phyloP scores from a whole-genome alignment of 2,329 filamentous ascomycete species.

The Furcasterigmium sp. region DNA sequence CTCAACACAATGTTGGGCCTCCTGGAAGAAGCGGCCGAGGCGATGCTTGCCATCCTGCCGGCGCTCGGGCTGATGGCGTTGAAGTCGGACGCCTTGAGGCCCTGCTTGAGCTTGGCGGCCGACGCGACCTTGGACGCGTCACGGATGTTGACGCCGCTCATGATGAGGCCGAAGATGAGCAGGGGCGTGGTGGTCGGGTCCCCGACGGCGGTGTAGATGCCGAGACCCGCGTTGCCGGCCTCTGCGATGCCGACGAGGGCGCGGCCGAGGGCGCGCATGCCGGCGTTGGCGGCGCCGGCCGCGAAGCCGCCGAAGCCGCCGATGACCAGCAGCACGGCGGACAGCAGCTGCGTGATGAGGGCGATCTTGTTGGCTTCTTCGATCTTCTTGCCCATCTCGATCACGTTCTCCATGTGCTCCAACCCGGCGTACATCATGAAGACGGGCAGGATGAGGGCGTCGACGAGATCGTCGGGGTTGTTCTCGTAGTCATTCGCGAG shows the following conservation, averaged over 20 bases:
- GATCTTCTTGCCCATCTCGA: conserved; percentile 10
- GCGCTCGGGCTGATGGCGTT: not conserved
- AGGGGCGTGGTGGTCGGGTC: not conserved
- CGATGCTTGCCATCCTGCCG: conserved; percentile 1
- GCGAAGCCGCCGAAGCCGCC: conserved; percentile 1
- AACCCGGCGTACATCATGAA: conserved; percentile 7
- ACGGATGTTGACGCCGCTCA: conserved; percentile 1
- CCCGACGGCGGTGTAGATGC: not conserved
- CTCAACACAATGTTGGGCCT: not conserved
- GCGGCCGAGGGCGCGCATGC: not conserved
- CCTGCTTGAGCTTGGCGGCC: not conserved
- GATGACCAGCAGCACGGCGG: conserved; percentile 3
- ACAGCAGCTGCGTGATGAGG: conserved; percentile 9
- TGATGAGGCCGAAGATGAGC: conserved; percentile 2
- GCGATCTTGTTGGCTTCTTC: conserved; percentile 6
- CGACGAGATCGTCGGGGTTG: conserved; percentile 3
- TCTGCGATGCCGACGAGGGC: not conserved
- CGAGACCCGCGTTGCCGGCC: not conserved
- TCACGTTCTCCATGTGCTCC: conserved; percentile 7
- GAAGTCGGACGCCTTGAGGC: not conserved
- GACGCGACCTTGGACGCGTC: not conserved
- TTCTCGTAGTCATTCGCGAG: conserved; percentile 4
- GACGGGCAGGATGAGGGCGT: conserved; percentile 6
- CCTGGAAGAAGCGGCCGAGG: not conserved
- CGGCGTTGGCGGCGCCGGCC: not conserved